A percentile compares a stretch with the other conserved stretches of the same genome.
These are phyloP conservation scores for Trichophyton simii DNA, from an alignment of 2,329 filamentous ascomycete genomes.

Conservation along the genomic window DNA sequence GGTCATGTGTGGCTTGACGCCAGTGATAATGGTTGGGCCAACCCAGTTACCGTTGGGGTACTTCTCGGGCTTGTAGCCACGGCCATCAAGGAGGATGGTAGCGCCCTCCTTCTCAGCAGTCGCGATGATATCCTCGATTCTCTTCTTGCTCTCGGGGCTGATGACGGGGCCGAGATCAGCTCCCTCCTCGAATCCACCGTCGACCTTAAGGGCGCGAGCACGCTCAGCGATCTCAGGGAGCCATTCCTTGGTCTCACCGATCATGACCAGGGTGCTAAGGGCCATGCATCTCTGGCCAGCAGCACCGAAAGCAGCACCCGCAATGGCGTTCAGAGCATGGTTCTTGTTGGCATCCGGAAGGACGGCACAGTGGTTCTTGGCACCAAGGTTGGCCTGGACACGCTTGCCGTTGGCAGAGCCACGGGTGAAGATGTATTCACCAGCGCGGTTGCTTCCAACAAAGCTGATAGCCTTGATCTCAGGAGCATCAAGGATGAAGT, in stretches of 20 bases:
- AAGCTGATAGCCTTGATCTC: constrained; percentile 58
- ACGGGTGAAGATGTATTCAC: constrained; percentile 55
- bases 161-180: constrained; percentile 53
- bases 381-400: constrained; percentile 56
- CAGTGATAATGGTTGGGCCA: constrained; percentile 52
- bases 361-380: constrained; percentile 58
- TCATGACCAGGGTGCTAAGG: constrained; percentile 50
- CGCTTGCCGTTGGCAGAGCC: constrained; percentile 60
- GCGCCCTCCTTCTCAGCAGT: constrained; percentile 52
- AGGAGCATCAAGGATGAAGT: constrained; percentile 57
- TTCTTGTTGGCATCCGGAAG: constrained; percentile 59
- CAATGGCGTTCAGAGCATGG: constrained; percentile 52
- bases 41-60: constrained; percentile 56
- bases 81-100: constrained; percentile 50
- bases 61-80: constrained; percentile 48
- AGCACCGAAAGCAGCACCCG: constrained; percentile 55
- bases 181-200: constrained; percentile 49
- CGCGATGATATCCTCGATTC: constrained; percentile 49
- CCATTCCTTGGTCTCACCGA: constrained; percentile 55
- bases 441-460: constrained; percentile 55
- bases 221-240: constrained; percentile 49
- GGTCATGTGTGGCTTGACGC: constrained; percentile 52
- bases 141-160: constrained; percentile 49
- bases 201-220: constrained; percentile 46
- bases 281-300: constrained; percentile 61